Conservation (phyloP, 176 grass and related monocot species). For the Musa beccarii region DNA sequence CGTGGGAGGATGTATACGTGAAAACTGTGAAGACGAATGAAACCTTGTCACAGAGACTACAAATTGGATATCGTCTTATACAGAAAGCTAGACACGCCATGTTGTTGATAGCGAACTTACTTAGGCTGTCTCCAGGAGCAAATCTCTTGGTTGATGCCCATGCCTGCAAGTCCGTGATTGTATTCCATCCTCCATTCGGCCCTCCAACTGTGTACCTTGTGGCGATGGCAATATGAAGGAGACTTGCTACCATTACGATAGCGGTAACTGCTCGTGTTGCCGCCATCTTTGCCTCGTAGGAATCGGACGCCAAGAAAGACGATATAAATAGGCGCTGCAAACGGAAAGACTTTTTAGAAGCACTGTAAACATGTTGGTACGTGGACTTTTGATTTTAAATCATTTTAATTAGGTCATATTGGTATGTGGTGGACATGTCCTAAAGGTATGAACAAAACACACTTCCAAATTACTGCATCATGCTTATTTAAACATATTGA, state of each 20-base stretch:
- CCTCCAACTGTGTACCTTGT: conserved; percentile 19
- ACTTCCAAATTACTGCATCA: too few relatives aligned
- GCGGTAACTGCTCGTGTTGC: not conserved
- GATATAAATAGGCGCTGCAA: too few relatives aligned
- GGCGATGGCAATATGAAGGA: conserved; percentile 5
- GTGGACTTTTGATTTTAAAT: too few relatives aligned
- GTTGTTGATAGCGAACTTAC: conserved; percentile 5
- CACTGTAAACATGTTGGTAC: too few relatives aligned
- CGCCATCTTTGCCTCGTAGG: not conserved
- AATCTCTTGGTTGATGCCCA: conserved; percentile 14
- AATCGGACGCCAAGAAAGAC: too few relatives aligned
- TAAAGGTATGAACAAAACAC: too few relatives aligned
- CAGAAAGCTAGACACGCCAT: not conserved
- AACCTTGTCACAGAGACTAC: not conserved
- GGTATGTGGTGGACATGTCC: too few relatives aligned
- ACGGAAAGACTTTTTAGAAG: too few relatives aligned
- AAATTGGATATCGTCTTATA: not conserved
- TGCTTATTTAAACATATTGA: too few relatives aligned
- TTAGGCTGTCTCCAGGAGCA: conserved; percentile 16
- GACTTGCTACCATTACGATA: not conserved
- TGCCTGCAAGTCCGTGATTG: not conserved
- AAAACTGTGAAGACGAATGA: conserved; percentile 24
- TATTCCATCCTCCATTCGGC: conserved; percentile 10
- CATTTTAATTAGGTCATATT: too few relatives aligned
- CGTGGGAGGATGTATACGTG: conserved; percentile 11